Base-by-base conservation (phyloP, 257 asterid species). In the Handroanthus guayacan region DNA sequence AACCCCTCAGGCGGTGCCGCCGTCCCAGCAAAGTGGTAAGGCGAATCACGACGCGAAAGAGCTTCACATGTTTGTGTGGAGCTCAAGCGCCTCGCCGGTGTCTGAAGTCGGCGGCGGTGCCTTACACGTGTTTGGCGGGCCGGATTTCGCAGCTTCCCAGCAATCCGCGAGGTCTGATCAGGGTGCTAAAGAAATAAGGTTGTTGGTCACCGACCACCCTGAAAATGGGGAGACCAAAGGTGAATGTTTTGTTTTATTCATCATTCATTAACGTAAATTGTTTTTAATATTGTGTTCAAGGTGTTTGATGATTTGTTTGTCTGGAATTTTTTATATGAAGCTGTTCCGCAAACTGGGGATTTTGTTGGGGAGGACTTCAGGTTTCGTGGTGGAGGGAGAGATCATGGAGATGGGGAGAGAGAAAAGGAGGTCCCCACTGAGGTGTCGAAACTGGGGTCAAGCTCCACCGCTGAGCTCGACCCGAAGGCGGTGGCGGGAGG, bases 41-140 rank as follows among this genome's bases (percentile, higher is more conserved):
- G 73, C 81, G 4, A 90, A 78, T 73, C 89, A 86, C 60, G 97
- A 93, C 51, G 91, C 97, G 0, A 91, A 94, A 66, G 98, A 94
- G 82, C 96, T 94, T 13, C 98, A 94, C 80, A 94, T 94, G 98
- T 94, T 94, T 43, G 98, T 94, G 6, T 94, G 98, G 98, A 94
- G 97, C 79, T 91, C 97, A 0, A 94, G 97, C 82, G 95, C 95
- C 13, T 92, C 97, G 2, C 98, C 98, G 18, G 97, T 90, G 61
- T 92, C 97, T 2, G 98, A 94, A 75, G 85, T 83, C 34, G 85
- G 80, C 6, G 86, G 85, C 3, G 86, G 81, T 57, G 81, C 82
- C 43, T 55, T 82, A 10, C 89, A 82, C 71, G 91, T 87, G 79
- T 84, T 84, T 17, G 83, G 89, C 25, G 83, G 84, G 4, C 81